These are phyloP conservation scores for Tulasnella sp. DNA, from an alignment of 768 basidiomycete species.

Conservation along the genomic window DNA sequence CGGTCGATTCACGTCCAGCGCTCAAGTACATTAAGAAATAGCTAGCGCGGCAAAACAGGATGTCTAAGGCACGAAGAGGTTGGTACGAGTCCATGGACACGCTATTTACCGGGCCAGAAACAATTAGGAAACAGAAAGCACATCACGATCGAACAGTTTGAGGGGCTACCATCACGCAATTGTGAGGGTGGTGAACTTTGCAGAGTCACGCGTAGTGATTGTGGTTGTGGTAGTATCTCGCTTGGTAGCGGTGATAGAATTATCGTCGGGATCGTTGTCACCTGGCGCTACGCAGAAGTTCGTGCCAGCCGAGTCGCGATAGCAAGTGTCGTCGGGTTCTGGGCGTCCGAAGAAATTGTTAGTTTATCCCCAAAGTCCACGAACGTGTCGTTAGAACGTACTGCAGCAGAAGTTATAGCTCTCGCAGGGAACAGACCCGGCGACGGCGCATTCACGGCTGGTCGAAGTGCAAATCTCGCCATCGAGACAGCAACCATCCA, in stretches of 20 bases:
- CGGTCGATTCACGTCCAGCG: neutral
- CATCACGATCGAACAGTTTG: too few species aligned
- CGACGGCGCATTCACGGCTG: neutral
- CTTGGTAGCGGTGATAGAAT: neutral
- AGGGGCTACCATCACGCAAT: too few species aligned
- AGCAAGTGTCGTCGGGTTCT: neutral
- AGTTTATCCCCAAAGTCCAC: neutral
- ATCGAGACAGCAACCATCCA: neutral
- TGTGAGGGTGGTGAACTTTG: too few species aligned
- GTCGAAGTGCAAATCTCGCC: conserved; percentile 2
- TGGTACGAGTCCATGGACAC: neutral
- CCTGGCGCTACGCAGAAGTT: neutral
- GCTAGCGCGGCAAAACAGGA: neutral
- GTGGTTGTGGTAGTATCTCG: neutral
- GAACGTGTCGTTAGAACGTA: neutral
- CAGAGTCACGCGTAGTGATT: too few species aligned
- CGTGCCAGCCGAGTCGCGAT: too few species aligned
- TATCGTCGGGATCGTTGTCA: too few species aligned
- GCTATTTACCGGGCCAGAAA: too few species aligned
- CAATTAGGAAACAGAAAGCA: too few species aligned
- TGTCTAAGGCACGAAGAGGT: neutral
- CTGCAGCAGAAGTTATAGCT: conserved; percentile 16
- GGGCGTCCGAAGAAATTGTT: neutral
- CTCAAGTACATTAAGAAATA: neutral
- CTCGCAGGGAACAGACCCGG: neutral